phyloP scores from a whole-genome alignment of 1,284 basidiomycete species.

The Cutaneotrichosporon curvatum region DNA sequence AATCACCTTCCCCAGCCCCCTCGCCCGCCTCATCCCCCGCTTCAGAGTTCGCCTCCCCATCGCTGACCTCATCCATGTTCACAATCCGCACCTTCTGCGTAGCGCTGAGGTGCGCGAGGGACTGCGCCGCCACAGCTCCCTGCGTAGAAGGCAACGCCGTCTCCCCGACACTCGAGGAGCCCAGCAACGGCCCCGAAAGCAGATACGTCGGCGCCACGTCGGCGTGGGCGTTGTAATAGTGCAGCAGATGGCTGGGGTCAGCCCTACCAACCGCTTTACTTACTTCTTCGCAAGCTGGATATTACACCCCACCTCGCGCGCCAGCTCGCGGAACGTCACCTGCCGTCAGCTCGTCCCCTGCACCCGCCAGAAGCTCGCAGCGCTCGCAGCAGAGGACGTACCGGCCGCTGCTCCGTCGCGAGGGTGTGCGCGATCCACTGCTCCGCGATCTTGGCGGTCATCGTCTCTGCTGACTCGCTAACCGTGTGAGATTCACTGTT shows the following conservation, averaged over 20 bases:
- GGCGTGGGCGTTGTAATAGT: conserved; percentile 21
- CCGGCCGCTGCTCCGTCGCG: conserved; percentile 5
- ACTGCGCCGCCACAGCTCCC: conserved; percentile 13
- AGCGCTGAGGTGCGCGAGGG: conserved; percentile 23
- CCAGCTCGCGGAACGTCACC: conserved; percentile 37
- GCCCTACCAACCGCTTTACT: conserved; percentile 3
- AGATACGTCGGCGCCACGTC: conserved; percentile 30
- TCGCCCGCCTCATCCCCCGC: conserved; percentile 22
- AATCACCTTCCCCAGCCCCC: conserved; percentile 11
- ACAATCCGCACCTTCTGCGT: conserved; percentile 34
- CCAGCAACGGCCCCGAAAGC: conserved; percentile 32
- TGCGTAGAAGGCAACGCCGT: conserved; percentile 13
- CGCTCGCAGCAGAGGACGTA: no score
- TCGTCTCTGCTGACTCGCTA: neutral
- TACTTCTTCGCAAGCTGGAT: conserved; percentile 40
- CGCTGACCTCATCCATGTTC: conserved; percentile 40
- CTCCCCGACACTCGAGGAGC: conserved; percentile 19
- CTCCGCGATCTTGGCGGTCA: neutral
- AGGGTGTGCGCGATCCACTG: conserved; percentile 4
- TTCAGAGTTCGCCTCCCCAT: conserved; percentile 38
- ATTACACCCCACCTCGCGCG: conserved; percentile 35
- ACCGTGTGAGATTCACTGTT: no score
- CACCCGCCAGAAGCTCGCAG: no score
- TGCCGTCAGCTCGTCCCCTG: neutral
- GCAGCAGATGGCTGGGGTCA: conserved; percentile 20